A percentile compares a stretch with the other conserved stretches of the same genome.
phyloP scores from a whole-genome alignment of 202 grass and related monocot genomes.

The Zizania palustris region DNA sequence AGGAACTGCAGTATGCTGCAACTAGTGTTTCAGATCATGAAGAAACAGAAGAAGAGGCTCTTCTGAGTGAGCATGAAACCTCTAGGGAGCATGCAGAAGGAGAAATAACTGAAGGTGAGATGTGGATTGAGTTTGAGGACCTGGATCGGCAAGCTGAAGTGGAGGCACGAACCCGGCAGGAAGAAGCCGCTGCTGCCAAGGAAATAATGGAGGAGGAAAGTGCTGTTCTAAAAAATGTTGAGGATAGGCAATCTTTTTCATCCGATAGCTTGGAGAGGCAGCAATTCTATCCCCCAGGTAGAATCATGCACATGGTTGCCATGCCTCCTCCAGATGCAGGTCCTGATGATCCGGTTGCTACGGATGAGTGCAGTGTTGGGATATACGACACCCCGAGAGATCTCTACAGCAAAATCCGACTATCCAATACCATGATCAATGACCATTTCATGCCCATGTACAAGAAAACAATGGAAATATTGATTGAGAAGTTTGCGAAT shows the following conservation, averaged over 20 bases:
- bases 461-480: conserved; percentile 93
- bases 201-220: conserved; percentile 90
- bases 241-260: conserved; percentile 59
- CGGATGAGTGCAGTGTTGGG: conserved; percentile 65
- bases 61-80: conserved; percentile 62
- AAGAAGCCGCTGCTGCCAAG: conserved; percentile 76
- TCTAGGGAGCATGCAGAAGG: conserved; percentile 53
- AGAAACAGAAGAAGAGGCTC: conserved; percentile 71
- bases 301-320: conserved; percentile 95
- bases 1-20: conserved; percentile 62
- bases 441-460: conserved; percentile 99
- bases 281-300: conserved; percentile 93
- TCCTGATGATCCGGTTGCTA: conserved; percentile 38
- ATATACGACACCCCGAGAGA: conserved; percentile 82
- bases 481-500: conserved; percentile 88
- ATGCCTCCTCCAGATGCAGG: conserved; percentile 55
- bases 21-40: conserved; percentile 58
- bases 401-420: conserved; percentile 86
- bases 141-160: conserved; percentile 56
- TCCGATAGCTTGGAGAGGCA: conserved; percentile 70
- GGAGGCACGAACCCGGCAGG: conserved; percentile 58
- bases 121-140: conserved; percentile 89
- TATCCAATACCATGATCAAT: conserved; percentile 96
- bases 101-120: conserved; percentile 69
- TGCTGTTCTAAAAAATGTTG: conserved; percentile 65